phyloP scores from a whole-genome alignment of 1,139 yeast species.

The Scheffersomyces cryptocercus region DNA sequence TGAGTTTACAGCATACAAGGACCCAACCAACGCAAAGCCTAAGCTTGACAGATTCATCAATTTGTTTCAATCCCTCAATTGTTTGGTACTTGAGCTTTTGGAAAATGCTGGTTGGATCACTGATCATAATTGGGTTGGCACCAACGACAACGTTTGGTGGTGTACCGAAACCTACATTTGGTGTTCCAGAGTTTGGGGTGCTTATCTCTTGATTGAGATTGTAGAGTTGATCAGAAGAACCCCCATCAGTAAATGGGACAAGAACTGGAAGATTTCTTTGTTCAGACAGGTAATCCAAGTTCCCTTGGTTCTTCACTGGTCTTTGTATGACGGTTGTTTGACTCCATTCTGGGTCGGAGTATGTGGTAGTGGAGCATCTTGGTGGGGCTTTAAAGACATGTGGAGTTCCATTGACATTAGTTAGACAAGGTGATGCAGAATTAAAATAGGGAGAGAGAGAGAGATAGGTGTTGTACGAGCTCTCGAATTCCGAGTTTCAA shows the following conservation, averaged over 20 bases:
- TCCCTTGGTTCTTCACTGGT: conserved; percentile 63
- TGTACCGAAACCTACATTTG: conserved; percentile 46
- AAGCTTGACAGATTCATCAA: conserved; percentile 37
- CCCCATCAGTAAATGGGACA: conserved; percentile 39
- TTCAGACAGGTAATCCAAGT: conserved; percentile 48
- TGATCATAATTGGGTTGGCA: conserved; percentile 56
- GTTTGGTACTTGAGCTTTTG: conserved; percentile 48
- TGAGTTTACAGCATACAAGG: conserved; percentile 32
- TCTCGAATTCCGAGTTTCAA: too few species aligned
- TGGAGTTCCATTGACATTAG: conserved; percentile 40
- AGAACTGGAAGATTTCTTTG: conserved; percentile 35
- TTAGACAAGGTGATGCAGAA: not conserved
- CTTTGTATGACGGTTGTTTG: conserved; percentile 54
- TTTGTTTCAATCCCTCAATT: conserved; percentile 43
- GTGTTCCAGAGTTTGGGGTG: conserved; percentile 61
- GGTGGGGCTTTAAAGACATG: conserved; percentile 44
- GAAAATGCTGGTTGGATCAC: conserved; percentile 62
- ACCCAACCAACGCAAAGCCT: conserved; percentile 28
- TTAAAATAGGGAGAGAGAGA: too few species aligned
- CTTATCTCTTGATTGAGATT: conserved; percentile 49
- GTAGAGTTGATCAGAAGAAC: conserved; percentile 45
- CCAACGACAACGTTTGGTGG: conserved; percentile 45
- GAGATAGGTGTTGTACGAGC: too few species aligned
- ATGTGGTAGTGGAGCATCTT: conserved; percentile 49
- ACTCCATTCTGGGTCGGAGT: conserved; percentile 53